phyloP scores from a whole-genome alignment of 2,329 filamentous ascomycete species.

The Leptographium flavum region DNA sequence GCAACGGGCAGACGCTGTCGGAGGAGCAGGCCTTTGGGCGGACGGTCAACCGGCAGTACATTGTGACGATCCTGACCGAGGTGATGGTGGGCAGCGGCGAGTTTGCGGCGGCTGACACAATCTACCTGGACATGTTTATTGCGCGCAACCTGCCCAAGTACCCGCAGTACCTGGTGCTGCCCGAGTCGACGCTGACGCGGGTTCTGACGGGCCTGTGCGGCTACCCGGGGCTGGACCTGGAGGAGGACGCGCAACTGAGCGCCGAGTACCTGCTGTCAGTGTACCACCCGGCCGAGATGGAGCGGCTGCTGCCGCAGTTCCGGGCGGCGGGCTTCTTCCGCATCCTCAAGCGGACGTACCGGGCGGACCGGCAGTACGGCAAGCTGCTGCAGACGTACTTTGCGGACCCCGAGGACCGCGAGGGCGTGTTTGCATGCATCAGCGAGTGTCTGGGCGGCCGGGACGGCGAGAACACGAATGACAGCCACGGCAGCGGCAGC shows the following conservation, averaged over 20 bases:
- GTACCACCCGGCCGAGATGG: conserved; percentile 77
- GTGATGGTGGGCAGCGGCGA: conserved; percentile 64
- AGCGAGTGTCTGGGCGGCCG: conserved; percentile 44
- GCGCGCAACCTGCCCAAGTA: conserved; percentile 93
- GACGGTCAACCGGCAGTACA: conserved; percentile 80
- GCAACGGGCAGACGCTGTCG: conserved; percentile 27
- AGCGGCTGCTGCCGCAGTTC: conserved; percentile 62
- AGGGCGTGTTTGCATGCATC: conserved; percentile 67
- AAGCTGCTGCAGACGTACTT: conserved; percentile 71
- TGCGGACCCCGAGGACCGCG: conserved; percentile 65
- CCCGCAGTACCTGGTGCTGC: conserved; percentile 83
- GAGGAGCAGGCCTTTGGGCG: conserved; percentile 54
- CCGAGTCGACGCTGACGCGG: conserved; percentile 70
- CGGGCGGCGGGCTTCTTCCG: conserved; percentile 73
- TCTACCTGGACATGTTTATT: conserved; percentile 98
- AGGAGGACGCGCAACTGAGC: conserved; percentile 92
- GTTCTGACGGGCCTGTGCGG: conserved; percentile 73
- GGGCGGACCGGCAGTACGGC: conserved; percentile 62
- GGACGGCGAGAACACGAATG: not conserved
- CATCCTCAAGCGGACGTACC: conserved; percentile 81
- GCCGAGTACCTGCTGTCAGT: conserved; percentile 88
- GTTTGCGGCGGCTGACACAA: conserved; percentile 68
- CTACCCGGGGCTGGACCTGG: conserved; percentile 68
- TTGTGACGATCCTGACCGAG: conserved; percentile 79
- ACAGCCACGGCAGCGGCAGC: not conserved